Evolutionary conservation across 2,329 filamentous ascomycete genomes (phyloP), one percentile per base, ranked within the genome.

Genomic region (Neonectria coccinea): DNA sequence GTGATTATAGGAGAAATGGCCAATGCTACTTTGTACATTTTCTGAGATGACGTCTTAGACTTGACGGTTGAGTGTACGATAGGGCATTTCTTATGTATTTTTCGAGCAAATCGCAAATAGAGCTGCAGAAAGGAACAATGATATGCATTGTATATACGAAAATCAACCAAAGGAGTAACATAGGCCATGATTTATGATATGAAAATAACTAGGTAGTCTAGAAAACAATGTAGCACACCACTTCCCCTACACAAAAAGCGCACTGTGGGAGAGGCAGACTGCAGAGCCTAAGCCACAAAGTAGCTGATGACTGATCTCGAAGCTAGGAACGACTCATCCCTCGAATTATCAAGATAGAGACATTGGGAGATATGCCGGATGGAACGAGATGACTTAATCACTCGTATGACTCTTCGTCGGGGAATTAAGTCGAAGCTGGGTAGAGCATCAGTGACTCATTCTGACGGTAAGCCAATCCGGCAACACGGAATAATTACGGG

Each of bases 371-470:
- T 11, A 12, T 36, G 8, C 9, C 22, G 20, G n/a, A 39, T 27
- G 22, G 54, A 57, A 44, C n/a, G 42, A 50, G 39, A 42, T 44
- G 42, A 55, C 8, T 55, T n/a, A 52, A 59, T 56, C 33, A 18
- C 55, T 55, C 56, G 25, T 59, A 64, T 64, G 61, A 64, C 56
- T 64, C 61, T 52, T 63, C 50, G 3, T 45, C 16, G n/a, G 45
- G 36, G 33, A 58, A 47, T 48, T 27, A 54, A 42, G 33, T 25
- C 33, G 33, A 41, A 41, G 33, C n/a, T 44, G 33, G 44, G 58
- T 31, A 52, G 62, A 47, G 18, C n/a, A 31, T 10, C 45, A 8
- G 27, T 45, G 62, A 64, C 52, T 61, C 62, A 64, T 64, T 61
- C 36, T 62, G 60, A 59, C 51, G 55, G 18, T 10, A 44, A 48